These are phyloP conservation scores for Solanum sejunctum DNA, from an alignment of 257 asterid genomes.

Conservation along the genomic window DNA sequence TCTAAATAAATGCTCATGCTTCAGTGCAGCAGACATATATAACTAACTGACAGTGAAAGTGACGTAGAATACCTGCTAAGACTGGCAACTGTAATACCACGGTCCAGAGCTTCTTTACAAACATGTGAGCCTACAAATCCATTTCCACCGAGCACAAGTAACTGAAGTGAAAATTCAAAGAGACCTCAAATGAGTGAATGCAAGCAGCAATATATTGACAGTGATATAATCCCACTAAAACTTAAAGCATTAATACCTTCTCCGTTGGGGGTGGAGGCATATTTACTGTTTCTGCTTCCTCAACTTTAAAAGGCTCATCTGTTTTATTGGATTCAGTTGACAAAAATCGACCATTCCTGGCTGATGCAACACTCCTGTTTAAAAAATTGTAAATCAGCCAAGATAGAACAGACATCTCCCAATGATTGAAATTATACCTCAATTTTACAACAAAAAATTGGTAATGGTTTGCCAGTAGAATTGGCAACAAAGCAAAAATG, in stretches of 20 bases:
- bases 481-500: not conserved
- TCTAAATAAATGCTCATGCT: not conserved
- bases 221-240: not conserved
- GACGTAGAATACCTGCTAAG: constrained; percentile 61
- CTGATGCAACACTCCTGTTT: constrained; percentile 23
- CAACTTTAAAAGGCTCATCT: constrained; percentile 40
- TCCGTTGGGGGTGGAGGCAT: constrained; percentile 75
- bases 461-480: not conserved
- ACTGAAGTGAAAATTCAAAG: constrained; percentile 26
- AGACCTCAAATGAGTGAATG: not conserved
- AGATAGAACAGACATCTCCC: not conserved
- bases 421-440: not conserved
- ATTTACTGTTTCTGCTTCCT: constrained; percentile 81
- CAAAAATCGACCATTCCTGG: constrained; percentile 40
- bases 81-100: constrained; percentile 74
- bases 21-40: not conserved
- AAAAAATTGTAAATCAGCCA: not conserved
- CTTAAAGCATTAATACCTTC: constrained; percentile 35
- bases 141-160: constrained; percentile 96
- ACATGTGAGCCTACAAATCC: constrained; percentile 96
- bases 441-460: not conserved
- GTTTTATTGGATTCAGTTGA: constrained; percentile 31
- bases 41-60: not conserved
- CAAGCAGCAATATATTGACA: not conserved
- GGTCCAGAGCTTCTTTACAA: constrained; percentile 76